Base-by-base conservation (phyloP, 768 basidiomycete species). In the Boletus patriciae region DNA sequence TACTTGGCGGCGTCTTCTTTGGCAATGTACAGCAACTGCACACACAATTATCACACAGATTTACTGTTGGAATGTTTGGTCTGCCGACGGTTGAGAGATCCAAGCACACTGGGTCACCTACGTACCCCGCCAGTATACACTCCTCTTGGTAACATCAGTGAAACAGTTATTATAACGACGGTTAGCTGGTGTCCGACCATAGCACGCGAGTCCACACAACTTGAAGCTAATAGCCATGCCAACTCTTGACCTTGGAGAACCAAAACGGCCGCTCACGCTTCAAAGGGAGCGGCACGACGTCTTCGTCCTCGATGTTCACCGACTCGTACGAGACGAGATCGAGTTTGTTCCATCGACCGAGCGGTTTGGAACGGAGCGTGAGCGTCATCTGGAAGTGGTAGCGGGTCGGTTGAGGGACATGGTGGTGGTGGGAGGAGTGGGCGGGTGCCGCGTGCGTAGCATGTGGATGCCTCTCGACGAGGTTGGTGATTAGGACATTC, bases 261-360 rank as follows among this genome's bases (percentile, higher is more conserved):
- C 90, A 94, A 70, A 92, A 96, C n/a, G 92, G 84, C 52, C 90
- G 80, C 69, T 94, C 92, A 62, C 94, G 85, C 66, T 90, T 92
- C 62, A 94, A 73, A 11, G 83, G 76, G 29, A 96, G 75, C 18
- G 87, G 84, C 11, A 80, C 69, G 13, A 80, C 76, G 67, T 94
- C 92, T 3, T 90, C 92, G 18, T 81, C 88, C 56, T 82, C 83
- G n/a, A 90, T 63, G 54, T 88, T 82, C 6, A 95, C 82, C 0
- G 88, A 88, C 51, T 87, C 81, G 69, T 96, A 96, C 12, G 79
- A 77, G 44, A 77, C 66, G 21, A 95, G 80, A 51, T 91, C 85
- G 57, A 96, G 78, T 65, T 84, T 88, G 71, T 92, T 93, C 86
- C 87, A 94, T 52, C 88, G 77, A 8, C 94, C 94, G 2, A 74